phyloP scores from a whole-genome alignment of 2,329 filamentous ascomycete species.

The Penicillium sp. region DNA sequence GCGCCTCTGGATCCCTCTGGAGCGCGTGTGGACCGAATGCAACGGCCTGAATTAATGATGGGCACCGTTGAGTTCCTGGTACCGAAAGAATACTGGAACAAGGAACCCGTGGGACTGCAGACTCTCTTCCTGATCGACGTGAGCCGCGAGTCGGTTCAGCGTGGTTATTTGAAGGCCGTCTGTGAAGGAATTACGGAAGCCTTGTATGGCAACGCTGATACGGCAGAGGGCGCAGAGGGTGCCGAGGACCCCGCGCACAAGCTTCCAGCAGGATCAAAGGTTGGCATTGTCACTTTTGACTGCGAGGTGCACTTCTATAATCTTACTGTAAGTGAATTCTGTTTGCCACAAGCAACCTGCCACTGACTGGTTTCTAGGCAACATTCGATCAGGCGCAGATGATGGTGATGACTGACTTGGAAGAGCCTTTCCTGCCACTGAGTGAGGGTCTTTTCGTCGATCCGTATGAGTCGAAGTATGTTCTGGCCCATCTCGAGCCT shows the following conservation, averaged over 20 bases:
- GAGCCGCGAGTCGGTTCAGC: constrained; percentile 85
- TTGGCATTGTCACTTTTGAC: constrained; percentile 95
- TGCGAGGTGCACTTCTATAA: constrained; percentile 99
- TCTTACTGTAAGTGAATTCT: constrained; percentile 64
- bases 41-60: constrained; percentile 83
- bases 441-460: constrained; percentile 93
- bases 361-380: constrained; percentile 52
- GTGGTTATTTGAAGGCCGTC: constrained; percentile 85
- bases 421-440: constrained; percentile 92
- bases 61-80: constrained; percentile 96
- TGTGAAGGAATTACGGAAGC: constrained; percentile 85
- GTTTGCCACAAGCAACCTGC: constrained; percentile 4
- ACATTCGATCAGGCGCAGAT: constrained; percentile 86
- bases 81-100: constrained; percentile 98
- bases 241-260: constrained; percentile 53
- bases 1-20: constrained; percentile 85
- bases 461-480: constrained; percentile 78
- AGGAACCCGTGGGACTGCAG: constrained; percentile 81
- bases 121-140: constrained; percentile 94
- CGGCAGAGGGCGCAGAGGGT: constrained; percentile 57
- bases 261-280: constrained; percentile 76
- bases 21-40: constrained; percentile 80
- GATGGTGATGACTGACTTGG: constrained; percentile 97
- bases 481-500: neutral
- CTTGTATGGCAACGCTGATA: constrained; percentile 69